Evolutionary conservation across 805 yeast genomes (phyloP).

Genomic region (Candida alai): DNA sequence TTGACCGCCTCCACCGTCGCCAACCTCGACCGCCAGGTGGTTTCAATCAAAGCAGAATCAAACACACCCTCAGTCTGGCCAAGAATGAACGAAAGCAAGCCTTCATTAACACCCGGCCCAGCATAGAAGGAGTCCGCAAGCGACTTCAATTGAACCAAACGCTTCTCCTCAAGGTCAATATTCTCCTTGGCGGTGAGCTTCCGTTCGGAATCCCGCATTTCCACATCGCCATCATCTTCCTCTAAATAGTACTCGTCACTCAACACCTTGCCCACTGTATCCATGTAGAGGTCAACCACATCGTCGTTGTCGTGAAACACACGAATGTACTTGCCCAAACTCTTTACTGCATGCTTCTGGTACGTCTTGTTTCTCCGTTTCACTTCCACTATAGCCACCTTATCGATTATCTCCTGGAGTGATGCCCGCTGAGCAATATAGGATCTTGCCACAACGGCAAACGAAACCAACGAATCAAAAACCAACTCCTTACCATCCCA

Average conservation of each 20-base stretch:
- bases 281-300: conserved; percentile 36
- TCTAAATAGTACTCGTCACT: conserved; percentile 38
- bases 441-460: conserved; percentile 44
- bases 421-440: conserved; percentile 22
- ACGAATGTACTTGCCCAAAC: conserved; percentile 49
- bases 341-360: conserved; percentile 50
- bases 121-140: conserved; percentile 28
- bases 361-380: conserved; percentile 64
- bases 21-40: conserved; percentile 62
- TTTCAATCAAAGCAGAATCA: conserved; percentile 23
- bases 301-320: conserved; percentile 28
- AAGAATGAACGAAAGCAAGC: conserved; percentile 26
- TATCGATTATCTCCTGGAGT: conserved; percentile 35
- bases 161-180: conserved; percentile 47
- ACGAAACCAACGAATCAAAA: conserved; percentile 62
- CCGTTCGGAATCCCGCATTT: conserved; percentile 16
- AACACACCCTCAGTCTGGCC: conserved; percentile 19
- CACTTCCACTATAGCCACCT: conserved; percentile 55
- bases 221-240: conserved; percentile 24
- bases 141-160: conserved; percentile 33
- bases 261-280: conserved; percentile 28
- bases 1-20: conserved; percentile 41
- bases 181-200: conserved; percentile 38
- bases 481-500: conserved; percentile 87
- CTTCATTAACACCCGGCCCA: conserved; percentile 9